phyloP scores from a whole-genome alignment of 305 asterid genomes.

The Withania somnifera region DNA sequence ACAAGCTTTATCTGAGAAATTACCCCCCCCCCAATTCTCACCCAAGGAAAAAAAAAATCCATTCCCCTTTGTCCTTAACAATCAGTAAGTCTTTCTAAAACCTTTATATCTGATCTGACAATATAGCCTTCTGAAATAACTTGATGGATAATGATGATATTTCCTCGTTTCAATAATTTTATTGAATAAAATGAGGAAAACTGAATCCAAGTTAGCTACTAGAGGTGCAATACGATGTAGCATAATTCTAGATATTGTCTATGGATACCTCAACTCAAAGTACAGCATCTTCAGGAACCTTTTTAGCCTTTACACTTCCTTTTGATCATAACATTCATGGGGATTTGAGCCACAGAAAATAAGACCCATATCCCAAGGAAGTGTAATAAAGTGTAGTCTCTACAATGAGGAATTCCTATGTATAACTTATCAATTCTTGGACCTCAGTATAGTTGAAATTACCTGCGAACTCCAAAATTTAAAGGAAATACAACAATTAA shows the following conservation, averaged over 20 bases:
- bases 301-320: not conserved
- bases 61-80: not conserved
- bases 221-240: not conserved
- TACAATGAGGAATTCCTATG: not conserved
- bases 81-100: not conserved
- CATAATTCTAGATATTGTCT: not conserved
- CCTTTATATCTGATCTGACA: not conserved
- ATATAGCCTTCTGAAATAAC: not conserved
- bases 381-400: not conserved
- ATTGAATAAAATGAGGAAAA: not conserved
- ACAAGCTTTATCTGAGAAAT: not conserved
- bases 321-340: not conserved
- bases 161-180: not conserved
- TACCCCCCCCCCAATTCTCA: not conserved
- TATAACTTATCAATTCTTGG: not conserved
- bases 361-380: too few species aligned
- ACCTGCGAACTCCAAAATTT: not conserved
- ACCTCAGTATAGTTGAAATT: not conserved
- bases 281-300: not conserved
- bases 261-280: not conserved
- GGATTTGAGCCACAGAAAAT: not conserved
- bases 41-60: not conserved
- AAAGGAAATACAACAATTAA: too few species aligned
- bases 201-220: not conserved
- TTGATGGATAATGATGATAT: not conserved